Evolutionary conservation across 169 alveolate species (phyloP).

Genomic region (Toxoplasma gondii): DNA sequence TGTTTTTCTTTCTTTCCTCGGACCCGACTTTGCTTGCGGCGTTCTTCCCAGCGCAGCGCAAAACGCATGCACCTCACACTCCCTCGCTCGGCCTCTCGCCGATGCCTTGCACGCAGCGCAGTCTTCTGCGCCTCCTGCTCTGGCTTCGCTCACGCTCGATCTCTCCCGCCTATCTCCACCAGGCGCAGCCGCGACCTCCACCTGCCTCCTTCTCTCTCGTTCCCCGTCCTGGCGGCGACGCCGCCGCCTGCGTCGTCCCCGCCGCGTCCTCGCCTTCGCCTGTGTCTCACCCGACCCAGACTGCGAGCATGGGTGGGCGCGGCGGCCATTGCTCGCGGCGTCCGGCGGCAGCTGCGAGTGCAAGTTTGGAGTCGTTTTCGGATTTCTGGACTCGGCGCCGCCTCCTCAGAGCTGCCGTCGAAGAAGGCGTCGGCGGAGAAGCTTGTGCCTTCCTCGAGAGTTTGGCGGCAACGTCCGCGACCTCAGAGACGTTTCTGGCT

Average conservation of each 20-base stretch:
- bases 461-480: neutral
- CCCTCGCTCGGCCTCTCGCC: conserved; percentile 17
- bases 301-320: neutral
- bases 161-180: conserved; percentile 12
- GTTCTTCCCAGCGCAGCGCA: neutral
- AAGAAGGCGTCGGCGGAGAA: neutral
- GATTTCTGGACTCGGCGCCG: conserved; percentile 18
- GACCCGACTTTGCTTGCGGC: neutral
- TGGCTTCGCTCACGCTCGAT: conserved; percentile 1
- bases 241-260: neutral
- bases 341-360: neutral
- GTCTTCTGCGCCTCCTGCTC: neutral
- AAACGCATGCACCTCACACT: neutral
- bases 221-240: neutral
- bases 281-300: neutral
- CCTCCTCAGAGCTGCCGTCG: neutral
- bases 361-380: neutral
- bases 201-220: neutral
- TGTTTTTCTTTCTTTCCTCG: neutral
- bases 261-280: neutral
- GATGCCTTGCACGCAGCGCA: neutral
- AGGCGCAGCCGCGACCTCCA: neutral
- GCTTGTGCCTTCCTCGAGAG: neutral
- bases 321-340: neutral
- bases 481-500: no score